Conservation (phyloP, 2,329 filamentous ascomycete genomes). For the Aureobasidium lini region DNA sequence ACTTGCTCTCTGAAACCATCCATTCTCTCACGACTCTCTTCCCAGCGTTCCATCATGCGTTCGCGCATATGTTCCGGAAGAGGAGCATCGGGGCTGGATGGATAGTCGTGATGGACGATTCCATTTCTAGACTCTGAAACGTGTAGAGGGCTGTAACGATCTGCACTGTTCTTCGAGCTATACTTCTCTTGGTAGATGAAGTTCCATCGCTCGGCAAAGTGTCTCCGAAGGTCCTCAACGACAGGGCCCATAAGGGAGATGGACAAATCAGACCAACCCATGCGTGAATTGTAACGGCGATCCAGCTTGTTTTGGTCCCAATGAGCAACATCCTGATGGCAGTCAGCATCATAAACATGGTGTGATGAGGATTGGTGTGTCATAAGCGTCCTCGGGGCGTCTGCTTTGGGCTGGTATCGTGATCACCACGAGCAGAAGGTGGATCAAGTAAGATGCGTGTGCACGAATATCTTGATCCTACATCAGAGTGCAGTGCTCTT, state of each 20-base stretch:
- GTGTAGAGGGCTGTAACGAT: constrained; percentile 38
- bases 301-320: constrained; percentile 85
- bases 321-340: constrained; percentile 43
- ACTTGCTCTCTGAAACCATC: constrained; percentile 21
- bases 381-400: too few relatives aligned
- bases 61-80: constrained; percentile 27
- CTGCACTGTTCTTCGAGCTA: constrained; percentile 42
- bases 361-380: too few relatives aligned
- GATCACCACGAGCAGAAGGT: too few relatives aligned
- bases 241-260: constrained; percentile 69
- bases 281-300: constrained; percentile 60
- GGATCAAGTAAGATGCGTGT: too few relatives aligned
- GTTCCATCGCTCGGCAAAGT: constrained; percentile 87
- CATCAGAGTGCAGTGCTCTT: too few relatives aligned
- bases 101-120: constrained; percentile 24
- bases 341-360: neutral
- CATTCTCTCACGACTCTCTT: constrained; percentile 20
- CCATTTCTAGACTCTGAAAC: constrained; percentile 29
- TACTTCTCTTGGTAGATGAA: constrained; percentile 85
- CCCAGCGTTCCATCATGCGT: constrained; percentile 23
- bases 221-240: constrained; percentile 64
- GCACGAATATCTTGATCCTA: too few relatives aligned
- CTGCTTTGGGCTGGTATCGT: too few relatives aligned
- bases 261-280: constrained; percentile 89
- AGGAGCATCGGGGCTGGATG: constrained; percentile 18